Evolutionary conservation across 768 basidiomycete species (phyloP), one percentile per base, ranked within the genome.

Genomic region (Auricularia sp.): DNA sequence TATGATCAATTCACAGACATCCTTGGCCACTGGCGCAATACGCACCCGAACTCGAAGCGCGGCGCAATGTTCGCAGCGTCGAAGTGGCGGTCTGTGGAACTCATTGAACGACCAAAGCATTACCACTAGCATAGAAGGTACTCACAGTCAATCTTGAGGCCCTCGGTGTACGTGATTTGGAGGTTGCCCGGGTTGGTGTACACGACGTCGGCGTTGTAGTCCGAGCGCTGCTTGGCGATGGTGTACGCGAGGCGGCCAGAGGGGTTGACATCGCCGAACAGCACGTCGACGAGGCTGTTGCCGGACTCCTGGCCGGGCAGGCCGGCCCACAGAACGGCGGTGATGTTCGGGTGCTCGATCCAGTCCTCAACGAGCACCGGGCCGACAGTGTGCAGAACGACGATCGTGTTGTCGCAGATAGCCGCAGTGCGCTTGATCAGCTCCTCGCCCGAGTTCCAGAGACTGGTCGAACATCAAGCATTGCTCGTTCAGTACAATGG

Each of bases 281-380:
- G 75, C 2, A 92, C 80, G 68, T 91, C 89, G 3, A 80, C 80
- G n/a, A 92, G 80, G 3, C 84, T 81, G 66, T 87, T 88, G 0
- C 89, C 90, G 1, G 81, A 79, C 76, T 91, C 89, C 67, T 85
- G 78, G 29, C 88, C 89, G n/a, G 81, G 81, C 10, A 84, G 69
- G 33, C 87, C 86, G 5, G 87, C 86, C 87, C 87, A 89, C 3
- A 86, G 73, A 3, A 85, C 79, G 73, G 75, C 87, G 36, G 86
- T 87, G 62, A 89, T 80, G 68, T 90, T 90, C 3, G 85, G 84
- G 73, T 89, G 82, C 6, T 87, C 84, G 63, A 87, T 84, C 88
- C 88, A 89, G 3, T 81, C 79, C 72, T 88, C 84, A 37, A 85
- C 63, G 59, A 77, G 83, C 61, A 87, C 71, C 1, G 84, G 84